These are phyloP conservation scores for Sporisorium sorghi DNA, from an alignment of 1,284 basidiomycete species.

Conservation along the genomic window DNA sequence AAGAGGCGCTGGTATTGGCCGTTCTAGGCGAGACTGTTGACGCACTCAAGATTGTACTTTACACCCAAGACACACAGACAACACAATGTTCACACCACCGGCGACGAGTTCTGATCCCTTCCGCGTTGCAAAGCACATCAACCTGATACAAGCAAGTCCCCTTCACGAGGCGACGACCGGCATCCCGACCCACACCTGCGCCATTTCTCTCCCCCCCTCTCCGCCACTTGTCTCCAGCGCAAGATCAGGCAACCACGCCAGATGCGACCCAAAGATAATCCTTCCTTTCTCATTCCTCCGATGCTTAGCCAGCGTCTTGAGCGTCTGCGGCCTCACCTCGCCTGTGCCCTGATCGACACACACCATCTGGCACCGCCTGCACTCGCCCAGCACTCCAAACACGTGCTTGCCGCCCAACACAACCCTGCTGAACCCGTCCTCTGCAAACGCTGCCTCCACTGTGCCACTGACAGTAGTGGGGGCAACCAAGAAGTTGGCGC, in stretches of 20 bases:
- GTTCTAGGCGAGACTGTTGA: slow-evolving; percentile 10
- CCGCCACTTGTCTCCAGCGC: not conserved
- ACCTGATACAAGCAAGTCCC: not conserved
- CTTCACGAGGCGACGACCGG: slow-evolving; percentile 16
- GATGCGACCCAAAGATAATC: slow-evolving; percentile 46
- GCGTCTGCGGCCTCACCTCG: slow-evolving; percentile 38
- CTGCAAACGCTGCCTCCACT: slow-evolving; percentile 17
- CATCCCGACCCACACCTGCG: slow-evolving; percentile 46
- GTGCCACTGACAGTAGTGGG: not conserved
- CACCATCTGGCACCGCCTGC: slow-evolving; percentile 55
- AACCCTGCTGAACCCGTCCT: slow-evolving; percentile 32
- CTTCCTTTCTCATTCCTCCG: slow-evolving; percentile 39
- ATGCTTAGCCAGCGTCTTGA: slow-evolving; percentile 40
- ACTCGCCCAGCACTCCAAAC: slow-evolving; percentile 49
- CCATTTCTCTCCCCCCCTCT: not conserved
- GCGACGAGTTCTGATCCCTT: too few relatives aligned
- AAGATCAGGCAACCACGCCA: slow-evolving; percentile 39
- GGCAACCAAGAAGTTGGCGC: slow-evolving; percentile 53
- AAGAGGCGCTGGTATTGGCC: slow-evolving; percentile 38
- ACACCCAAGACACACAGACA: not conserved
- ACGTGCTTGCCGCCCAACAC: slow-evolving; percentile 37
- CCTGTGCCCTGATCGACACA: slow-evolving; percentile 52
- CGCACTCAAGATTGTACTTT: slow-evolving; percentile 7
- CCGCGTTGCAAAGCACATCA: too few relatives aligned
- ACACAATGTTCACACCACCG: not conserved